phyloP scores from a whole-genome alignment of 2,329 filamentous ascomycete species.

The Sporothrix inflata region DNA sequence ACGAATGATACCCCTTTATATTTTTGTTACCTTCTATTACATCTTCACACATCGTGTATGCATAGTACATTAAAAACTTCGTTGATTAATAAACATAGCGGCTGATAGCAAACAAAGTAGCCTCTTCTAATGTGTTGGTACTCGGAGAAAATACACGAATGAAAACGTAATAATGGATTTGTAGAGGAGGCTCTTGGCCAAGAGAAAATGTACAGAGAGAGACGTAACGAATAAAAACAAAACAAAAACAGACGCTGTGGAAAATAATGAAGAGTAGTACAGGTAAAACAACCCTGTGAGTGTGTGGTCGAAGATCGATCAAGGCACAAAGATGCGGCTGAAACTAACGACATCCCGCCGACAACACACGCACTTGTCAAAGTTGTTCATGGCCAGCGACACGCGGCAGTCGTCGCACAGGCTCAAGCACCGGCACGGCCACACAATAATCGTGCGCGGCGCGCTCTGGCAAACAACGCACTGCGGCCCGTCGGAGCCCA shows the following conservation, averaged over 20 bases:
- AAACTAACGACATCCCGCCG: constrained; percentile 86
- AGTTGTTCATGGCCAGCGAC: constrained; percentile 94
- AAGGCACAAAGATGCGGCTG: constrained; percentile 87
- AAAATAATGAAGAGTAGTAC: background rate
- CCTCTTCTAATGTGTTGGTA: background rate
- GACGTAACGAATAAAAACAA: background rate
- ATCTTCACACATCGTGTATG: too few relatives aligned
- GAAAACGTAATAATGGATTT: background rate
- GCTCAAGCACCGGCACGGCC: constrained; percentile 94
- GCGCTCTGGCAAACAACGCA: constrained; percentile 91
- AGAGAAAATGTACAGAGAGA: constrained; percentile 1
- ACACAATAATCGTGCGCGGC: constrained; percentile 87
- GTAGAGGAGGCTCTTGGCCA: background rate
- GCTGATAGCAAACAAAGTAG: background rate
- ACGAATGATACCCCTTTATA: constrained; percentile 23
- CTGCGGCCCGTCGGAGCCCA: constrained; percentile 73
- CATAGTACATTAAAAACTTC: too few relatives aligned
- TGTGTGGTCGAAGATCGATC: constrained; percentile 27
- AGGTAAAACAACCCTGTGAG: background rate
- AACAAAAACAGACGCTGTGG: constrained; percentile 7
- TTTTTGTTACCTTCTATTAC: background rate
- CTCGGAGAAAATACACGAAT: background rate
- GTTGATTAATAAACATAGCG: too few relatives aligned
- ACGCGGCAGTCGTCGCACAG: constrained; percentile 95
- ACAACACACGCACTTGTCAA: constrained; percentile 94